Conservation (phyloP, 2,329 filamentous ascomycete species). For the Ophioceras dolichostomum region DNA sequence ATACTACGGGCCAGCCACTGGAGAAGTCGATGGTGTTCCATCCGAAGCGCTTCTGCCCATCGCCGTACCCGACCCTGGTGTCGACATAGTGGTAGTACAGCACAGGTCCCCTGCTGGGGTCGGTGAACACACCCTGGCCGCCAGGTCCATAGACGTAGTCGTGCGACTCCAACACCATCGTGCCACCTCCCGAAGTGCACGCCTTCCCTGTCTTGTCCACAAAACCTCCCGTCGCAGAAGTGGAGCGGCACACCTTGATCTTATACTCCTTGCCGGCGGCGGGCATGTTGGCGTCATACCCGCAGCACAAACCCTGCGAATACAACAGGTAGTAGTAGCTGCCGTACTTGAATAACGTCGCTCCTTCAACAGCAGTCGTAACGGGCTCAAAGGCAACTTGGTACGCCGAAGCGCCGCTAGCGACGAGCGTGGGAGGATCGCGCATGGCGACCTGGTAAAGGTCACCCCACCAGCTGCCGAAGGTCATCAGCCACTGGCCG, state of each 20-base stretch:
- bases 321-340: constrained; percentile 55
- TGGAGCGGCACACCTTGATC: constrained; percentile 49
- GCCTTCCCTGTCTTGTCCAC: constrained; percentile 40
- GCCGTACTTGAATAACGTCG: constrained; percentile 41
- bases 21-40: constrained; percentile 1
- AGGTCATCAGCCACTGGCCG: constrained; percentile 37
- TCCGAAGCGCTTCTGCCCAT: not conserved
- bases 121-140: constrained; percentile 45
- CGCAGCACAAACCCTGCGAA: constrained; percentile 48
- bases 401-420: constrained; percentile 13
- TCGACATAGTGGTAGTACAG: constrained; percentile 47
- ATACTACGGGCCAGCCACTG: not conserved
- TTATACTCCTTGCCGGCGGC: constrained; percentile 50
- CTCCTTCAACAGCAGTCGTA: constrained; percentile 34
- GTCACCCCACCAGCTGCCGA: constrained; percentile 58
- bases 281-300: constrained; percentile 37
- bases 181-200: constrained; percentile 45
- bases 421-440: constrained; percentile 13
- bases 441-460: constrained; percentile 47
- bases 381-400: constrained; percentile 22
- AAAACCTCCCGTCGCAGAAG: constrained; percentile 37
- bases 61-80: not conserved
- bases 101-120: constrained; percentile 34
- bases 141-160: constrained; percentile 48
- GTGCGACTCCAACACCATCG: constrained; percentile 43